Conservation (phyloP, 1,139 yeast genomes). For the Pichia sp. region DNA sequence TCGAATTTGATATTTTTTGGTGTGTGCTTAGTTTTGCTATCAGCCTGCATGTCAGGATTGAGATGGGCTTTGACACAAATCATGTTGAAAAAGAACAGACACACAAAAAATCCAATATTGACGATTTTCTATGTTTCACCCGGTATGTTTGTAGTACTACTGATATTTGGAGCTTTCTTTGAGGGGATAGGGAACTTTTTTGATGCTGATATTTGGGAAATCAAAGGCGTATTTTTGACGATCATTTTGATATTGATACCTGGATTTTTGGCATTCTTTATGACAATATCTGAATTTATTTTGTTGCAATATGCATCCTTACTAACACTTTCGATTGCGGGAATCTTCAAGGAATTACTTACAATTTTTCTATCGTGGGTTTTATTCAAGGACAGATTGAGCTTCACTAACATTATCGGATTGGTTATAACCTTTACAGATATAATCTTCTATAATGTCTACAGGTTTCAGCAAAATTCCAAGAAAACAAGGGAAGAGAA, state of each 20-base stretch:
- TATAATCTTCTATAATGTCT: constrained; percentile 73
- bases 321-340: constrained; percentile 80
- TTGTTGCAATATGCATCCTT: constrained; percentile 78
- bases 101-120: constrained; percentile 65
- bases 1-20: constrained; percentile 36
- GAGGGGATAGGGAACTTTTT: constrained; percentile 59
- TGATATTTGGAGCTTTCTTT: constrained; percentile 49
- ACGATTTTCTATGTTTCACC: constrained; percentile 90
- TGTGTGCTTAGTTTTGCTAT: constrained; percentile 60
- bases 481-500: not conserved
- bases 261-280: constrained; percentile 78
- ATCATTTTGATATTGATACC: constrained; percentile 61
- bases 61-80: constrained; percentile 95
- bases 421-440: constrained; percentile 67
- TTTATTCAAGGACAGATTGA: constrained; percentile 67
- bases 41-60: constrained; percentile 79
- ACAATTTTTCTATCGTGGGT: constrained; percentile 68
- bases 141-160: constrained; percentile 58
- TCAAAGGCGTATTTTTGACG: constrained; percentile 47
- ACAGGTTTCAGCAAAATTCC: constrained; percentile 35
- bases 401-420: constrained; percentile 66
- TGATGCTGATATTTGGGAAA: constrained; percentile 53
- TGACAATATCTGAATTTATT: constrained; percentile 86
- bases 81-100: constrained; percentile 51
- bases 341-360: constrained; percentile 83